Conservation (phyloP, 257 asterid genomes). For the Solanum chiquidenum region DNA sequence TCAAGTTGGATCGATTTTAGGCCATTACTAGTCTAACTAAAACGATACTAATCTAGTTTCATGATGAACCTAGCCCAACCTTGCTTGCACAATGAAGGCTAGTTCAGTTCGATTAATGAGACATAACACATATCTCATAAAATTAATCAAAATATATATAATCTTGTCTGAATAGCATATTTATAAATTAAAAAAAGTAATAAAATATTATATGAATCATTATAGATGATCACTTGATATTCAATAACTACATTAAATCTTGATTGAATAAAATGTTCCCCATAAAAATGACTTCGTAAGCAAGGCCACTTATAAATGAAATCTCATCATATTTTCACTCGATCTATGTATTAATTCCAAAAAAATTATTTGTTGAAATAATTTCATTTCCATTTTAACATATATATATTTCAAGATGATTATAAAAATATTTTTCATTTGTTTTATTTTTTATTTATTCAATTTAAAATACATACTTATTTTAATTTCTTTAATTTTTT, state of each 20-base stretch:
- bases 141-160: too few relatives aligned
- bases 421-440: background rate
- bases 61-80: background rate
- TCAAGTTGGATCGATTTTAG: background rate
- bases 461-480: background rate
- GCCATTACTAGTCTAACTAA: background rate
- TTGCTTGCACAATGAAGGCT: accelerated
- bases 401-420: background rate
- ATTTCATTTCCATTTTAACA: background rate
- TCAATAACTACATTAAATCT: too few relatives aligned
- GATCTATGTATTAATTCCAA: background rate
- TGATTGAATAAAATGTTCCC: accelerated
- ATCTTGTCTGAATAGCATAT: accelerated
- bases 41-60: too few relatives aligned
- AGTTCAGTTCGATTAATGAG: background rate
- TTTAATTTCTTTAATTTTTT: background rate
- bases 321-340: background rate
- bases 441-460: background rate
- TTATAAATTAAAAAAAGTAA: too few relatives aligned
- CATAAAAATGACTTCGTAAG: too few relatives aligned
- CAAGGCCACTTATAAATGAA: background rate
- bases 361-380: background rate
- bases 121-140: too few relatives aligned
- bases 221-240: background rate
- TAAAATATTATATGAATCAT: background rate